Evolutionary conservation across 164 flowering plant species (phyloP), one percentile per base, ranked within the genome.

Genomic region (Stephania yunnanensis): DNA sequence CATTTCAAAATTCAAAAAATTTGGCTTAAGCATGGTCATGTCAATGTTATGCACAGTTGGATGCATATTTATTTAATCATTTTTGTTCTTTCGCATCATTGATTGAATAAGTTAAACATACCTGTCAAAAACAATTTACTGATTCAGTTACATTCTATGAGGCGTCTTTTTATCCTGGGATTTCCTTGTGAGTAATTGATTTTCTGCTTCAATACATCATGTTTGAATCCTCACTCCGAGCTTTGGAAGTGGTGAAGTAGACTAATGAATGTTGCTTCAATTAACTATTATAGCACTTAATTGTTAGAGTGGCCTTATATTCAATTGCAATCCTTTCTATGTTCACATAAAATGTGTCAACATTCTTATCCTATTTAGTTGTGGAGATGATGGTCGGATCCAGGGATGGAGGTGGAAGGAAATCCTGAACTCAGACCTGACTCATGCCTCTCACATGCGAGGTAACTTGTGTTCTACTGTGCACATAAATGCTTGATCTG

Each of bases 331-430:
- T 19, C 19, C 61, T 12, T 53, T 53, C 61, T 53, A 6, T 36
- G 42, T 36, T 36, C 42, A 36, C 42, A 36, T 36, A 36, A 36
- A 36, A 36, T 4, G 42, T 36, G 42, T 36, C 42, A 53, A 12
- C 19, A 53, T 53, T 12, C 7, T 68, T 30, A 46, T 77, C 48
- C 78, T 71, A 20, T 88, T 75, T 75, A 96, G 99, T 79, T 96
- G 99, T 84, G 99, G 99, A 69, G 99, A 95, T 85, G 98, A 95
- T 89, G 99, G 99, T 72, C 90, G 87, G 48, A 90, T 95, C 73
- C 87, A 86, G 72, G 98, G 98, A 71, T 95, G 99, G 99, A 91
- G 74, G 75, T 95, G 99, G 99, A 86, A 83, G 79, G 90, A 90
- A 67, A 75, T 89, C 73, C 45, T 76, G n/a, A 74, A 83, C n/a